Base-by-base conservation (phyloP, 257 asterid genomes). In the Cordia subcordata region DNA sequence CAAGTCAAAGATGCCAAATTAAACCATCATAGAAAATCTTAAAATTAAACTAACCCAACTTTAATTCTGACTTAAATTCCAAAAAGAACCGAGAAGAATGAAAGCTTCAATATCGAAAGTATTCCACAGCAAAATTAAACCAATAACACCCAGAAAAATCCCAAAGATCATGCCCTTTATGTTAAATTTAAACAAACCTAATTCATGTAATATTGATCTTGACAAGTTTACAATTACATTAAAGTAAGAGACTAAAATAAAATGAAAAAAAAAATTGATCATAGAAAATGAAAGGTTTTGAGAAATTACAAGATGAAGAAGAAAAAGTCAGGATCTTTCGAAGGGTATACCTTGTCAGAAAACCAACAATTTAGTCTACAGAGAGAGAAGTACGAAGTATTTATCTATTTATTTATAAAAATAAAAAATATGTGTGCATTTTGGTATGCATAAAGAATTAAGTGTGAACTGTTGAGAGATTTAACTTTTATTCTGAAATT, bases 161-260 rank as follows among this genome's bases (percentile, higher is more conserved):
- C 64, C 63, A 62, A 73, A 66, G 85, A 86, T 77, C 84, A 72
- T 60, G 62, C 54, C n/a, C 71, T 56, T 59, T 50, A 51, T 21
- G 17, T 18, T 44, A 18, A 49, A 55, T 57, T 20, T 57, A 22
- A 58, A 20, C 56, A 62, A 58, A 52, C 52, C 56, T 61, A 64
- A 62, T 63, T 65, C 69, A 64, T 6, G 54, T 46, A 62, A 70
- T 33, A n/a, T n/a, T n/a, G n/a, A n/a, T n/a, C n/a, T n/a, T n/a
- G n/a, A n/a, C n/a, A n/a, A n/a, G n/a, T n/a, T n/a, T n/a, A n/a
- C n/a, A n/a, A n/a, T n/a, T n/a, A n/a, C n/a, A n/a, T n/a, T n/a
- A n/a, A n/a, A n/a, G n/a, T n/a, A n/a, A n/a, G n/a, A n/a, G n/a
- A n/a, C n/a, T n/a, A n/a, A n/a, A n/a, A n/a, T n/a, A n/a, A n/a